Evolutionary conservation across 768 basidiomycete species (phyloP).

Genomic region (Lactarius pseudohatsudake): DNA sequence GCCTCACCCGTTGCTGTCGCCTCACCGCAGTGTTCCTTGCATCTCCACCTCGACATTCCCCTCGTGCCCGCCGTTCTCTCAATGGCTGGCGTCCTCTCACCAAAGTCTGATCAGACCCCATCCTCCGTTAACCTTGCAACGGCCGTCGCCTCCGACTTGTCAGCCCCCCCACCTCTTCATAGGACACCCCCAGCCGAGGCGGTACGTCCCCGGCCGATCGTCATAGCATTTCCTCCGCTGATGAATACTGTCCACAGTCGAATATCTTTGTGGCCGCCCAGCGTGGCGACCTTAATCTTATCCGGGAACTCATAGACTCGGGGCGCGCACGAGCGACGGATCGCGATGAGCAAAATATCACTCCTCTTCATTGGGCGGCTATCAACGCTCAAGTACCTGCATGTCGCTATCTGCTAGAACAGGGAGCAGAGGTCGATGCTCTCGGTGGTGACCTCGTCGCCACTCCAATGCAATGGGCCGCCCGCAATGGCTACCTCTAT

Average conservation of each 20-base stretch:
- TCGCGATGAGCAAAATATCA: constrained; percentile 88
- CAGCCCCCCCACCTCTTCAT: constrained; percentile 28
- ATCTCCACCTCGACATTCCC: not conserved
- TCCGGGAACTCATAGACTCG: constrained; percentile 68
- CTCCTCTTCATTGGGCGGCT: constrained; percentile 96
- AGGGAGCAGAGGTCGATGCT: constrained; percentile 94
- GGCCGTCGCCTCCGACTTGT: constrained; percentile 47
- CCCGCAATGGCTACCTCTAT: constrained; percentile 94
- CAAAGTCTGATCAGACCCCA: constrained; percentile 52
- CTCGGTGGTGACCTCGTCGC: constrained; percentile 92
- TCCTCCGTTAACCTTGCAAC: constrained; percentile 41
- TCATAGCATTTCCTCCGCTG: not conserved
- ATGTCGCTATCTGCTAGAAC: constrained; percentile 83
- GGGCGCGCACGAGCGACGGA: constrained; percentile 71
- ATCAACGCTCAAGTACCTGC: constrained; percentile 94
- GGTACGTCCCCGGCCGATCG: constrained; percentile 1
- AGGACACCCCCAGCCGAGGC: constrained; percentile 7
- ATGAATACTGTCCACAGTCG: constrained; percentile 37
- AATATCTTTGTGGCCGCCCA: constrained; percentile 86
- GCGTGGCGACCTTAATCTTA: constrained; percentile 69
- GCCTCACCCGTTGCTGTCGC: not conserved
- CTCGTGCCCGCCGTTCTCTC: not conserved
- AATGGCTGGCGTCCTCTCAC: constrained; percentile 38
- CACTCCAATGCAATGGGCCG: constrained; percentile 98
- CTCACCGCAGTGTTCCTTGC: not conserved